A percentile compares a stretch with the other conserved stretches of the same genome.
These are phyloP conservation scores for Trametes pubescens DNA, from an alignment of 1,284 basidiomycete species.

Conservation along the genomic window DNA sequence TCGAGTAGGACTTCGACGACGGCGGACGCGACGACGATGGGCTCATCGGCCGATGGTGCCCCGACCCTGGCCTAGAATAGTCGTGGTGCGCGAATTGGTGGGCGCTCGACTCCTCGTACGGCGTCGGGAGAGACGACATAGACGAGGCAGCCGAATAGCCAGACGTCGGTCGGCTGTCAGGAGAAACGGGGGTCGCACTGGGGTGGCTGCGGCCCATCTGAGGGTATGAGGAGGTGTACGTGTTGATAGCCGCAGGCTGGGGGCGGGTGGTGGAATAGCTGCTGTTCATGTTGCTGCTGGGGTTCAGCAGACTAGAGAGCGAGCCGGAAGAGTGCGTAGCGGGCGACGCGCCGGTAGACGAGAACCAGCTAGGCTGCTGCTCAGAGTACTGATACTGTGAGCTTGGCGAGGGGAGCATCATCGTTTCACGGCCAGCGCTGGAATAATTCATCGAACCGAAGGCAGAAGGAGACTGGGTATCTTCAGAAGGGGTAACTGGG, in stretches of 20 bases:
- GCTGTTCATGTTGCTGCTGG: conserved; percentile 64
- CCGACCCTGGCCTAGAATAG: conserved; percentile 72
- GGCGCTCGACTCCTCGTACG: conserved; percentile 64
- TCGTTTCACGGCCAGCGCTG: conserved; percentile 51
- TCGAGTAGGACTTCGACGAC: conserved; percentile 65
- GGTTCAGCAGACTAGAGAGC: conserved; percentile 82
- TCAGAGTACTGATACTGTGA: conserved; percentile 66
- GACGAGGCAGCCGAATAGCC: conserved; percentile 80
- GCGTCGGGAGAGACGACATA: conserved; percentile 67
- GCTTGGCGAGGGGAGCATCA: conserved; percentile 55
- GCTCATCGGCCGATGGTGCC: conserved; percentile 61
- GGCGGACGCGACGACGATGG: conserved; percentile 60
- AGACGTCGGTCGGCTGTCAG: conserved; percentile 82
- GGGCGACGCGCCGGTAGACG: conserved; percentile 59
- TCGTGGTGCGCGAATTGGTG: conserved; percentile 62
- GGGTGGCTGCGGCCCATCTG: conserved; percentile 68
- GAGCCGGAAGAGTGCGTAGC: conserved; percentile 62
- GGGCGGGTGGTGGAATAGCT: conserved; percentile 51
- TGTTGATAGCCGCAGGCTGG: conserved; percentile 66
- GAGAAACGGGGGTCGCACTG: conserved; percentile 75
- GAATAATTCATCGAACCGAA: conserved; percentile 62
- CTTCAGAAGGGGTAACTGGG: conserved; percentile 70
- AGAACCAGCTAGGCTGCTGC: conserved; percentile 67
- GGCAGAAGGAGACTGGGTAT: conserved; percentile 63
- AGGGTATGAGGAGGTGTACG: conserved; percentile 69